Evolutionary conservation across 2,329 filamentous ascomycete genomes (phyloP).

Genomic region (Myriosclerotinia curreyana): DNA sequence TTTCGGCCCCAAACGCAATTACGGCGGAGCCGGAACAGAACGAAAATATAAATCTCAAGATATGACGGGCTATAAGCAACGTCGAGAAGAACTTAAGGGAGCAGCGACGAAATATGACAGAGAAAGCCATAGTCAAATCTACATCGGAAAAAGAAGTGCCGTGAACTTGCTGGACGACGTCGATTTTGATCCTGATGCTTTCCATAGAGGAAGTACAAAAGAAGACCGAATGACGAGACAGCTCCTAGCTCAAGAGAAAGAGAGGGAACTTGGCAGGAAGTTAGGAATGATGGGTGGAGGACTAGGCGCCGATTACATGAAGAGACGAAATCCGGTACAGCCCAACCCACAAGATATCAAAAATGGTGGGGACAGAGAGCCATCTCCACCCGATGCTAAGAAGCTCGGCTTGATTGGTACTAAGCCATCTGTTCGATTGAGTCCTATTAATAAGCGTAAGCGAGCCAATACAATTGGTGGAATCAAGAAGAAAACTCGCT

Average conservation of each 20-base stretch:
- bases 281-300: slow-evolving; percentile 63
- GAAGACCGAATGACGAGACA: slow-evolving; percentile 64
- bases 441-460: slow-evolving; percentile 58
- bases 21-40: slow-evolving; percentile 38
- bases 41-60: slow-evolving; percentile 32
- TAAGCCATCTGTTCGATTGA: slow-evolving; percentile 50
- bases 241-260: slow-evolving; percentile 65
- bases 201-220: slow-evolving; percentile 53
- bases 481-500: slow-evolving; percentile 71
- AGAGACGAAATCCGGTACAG: slow-evolving; percentile 27
- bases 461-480: slow-evolving; percentile 41
- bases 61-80: slow-evolving; percentile 31
- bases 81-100: slow-evolving; percentile 30
- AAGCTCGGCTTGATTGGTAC: slow-evolving; percentile 46
- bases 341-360: slow-evolving; percentile 21
- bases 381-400: slow-evolving; percentile 45
- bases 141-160: slow-evolving; percentile 51
- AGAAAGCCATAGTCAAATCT: slow-evolving; percentile 56
- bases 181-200: slow-evolving; percentile 54
- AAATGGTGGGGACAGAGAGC: slow-evolving; percentile 19
- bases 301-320: slow-evolving; percentile 70
- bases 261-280: slow-evolving; percentile 67
- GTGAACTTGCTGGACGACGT: slow-evolving; percentile 64
- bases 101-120: slow-evolving; percentile 52
- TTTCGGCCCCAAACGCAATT: slow-evolving; percentile 40